Conservation (phyloP, 176 grass and related monocot genomes). For the Aegilops speltoides region DNA sequence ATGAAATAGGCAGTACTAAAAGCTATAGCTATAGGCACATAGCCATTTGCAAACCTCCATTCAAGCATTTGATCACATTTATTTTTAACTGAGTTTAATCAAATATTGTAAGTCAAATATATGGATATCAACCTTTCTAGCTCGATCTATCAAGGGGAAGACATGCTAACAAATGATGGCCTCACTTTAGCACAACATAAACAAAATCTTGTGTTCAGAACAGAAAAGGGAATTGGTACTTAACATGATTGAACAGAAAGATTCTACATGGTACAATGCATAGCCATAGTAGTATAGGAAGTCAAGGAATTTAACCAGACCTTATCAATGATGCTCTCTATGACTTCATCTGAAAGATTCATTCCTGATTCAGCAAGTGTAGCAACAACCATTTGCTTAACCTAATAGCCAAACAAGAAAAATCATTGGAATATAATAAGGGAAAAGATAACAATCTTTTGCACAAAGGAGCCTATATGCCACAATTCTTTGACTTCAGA, state of each 20-base stretch:
- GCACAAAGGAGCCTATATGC: background rate
- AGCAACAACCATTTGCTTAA: slow-evolving; percentile 75
- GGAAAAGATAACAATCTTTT: background rate
- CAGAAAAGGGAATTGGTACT: slow-evolving; percentile 6
- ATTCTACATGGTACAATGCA: background rate
- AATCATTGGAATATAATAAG: background rate
- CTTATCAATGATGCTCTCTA: slow-evolving; percentile 73
- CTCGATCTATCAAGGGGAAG: background rate
- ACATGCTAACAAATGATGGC: background rate
- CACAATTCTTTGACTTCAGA: background rate
- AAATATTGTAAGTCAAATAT: background rate
- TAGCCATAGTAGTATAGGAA: background rate
- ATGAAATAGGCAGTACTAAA: background rate
- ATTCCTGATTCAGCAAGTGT: slow-evolving; percentile 74
- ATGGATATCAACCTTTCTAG: background rate
- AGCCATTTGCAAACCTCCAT: slow-evolving; percentile 8
- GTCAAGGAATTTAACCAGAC: slow-evolving; percentile 14
- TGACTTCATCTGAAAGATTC: slow-evolving; percentile 74
- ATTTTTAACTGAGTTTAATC: background rate
- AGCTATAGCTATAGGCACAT: background rate
- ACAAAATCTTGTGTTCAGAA: background rate
- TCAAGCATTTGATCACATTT: background rate
- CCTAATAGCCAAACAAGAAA: slow-evolving; percentile 34
- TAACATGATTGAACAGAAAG: background rate
- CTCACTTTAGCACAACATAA: background rate